These are phyloP conservation scores for Spergularia azorica DNA, from an alignment of 179 eudicot genomes.

Conservation along the genomic window DNA sequence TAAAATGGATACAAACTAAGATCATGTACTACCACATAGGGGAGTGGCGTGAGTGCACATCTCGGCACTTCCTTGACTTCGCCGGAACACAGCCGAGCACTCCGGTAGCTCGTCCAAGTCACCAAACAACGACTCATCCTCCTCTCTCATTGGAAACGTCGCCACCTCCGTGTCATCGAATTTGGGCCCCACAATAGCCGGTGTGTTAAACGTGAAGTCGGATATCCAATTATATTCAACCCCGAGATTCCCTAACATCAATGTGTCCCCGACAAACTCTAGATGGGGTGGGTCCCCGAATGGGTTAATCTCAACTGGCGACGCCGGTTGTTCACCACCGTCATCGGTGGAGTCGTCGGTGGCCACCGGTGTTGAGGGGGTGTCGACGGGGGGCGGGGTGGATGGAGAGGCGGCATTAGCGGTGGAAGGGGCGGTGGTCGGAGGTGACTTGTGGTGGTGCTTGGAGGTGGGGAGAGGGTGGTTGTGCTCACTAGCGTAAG, in stretches of 20 bases:
- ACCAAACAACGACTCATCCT: constrained; percentile 53
- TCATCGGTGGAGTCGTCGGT: constrained; percentile 10
- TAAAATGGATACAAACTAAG: neutral
- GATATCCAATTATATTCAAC: constrained; percentile 50
- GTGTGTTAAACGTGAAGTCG: constrained; percentile 38
- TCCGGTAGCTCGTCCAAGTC: constrained; percentile 57
- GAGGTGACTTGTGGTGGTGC: constrained; percentile 27
- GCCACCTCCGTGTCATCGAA: constrained; percentile 33
- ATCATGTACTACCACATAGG: constrained; percentile 29
- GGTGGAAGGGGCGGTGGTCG: neutral
- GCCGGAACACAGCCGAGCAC: constrained; percentile 45
- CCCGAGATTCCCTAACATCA: constrained; percentile 32
- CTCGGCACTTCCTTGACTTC: neutral
- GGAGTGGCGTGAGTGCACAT: constrained; percentile 28
- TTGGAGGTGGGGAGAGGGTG: constrained; percentile 44
- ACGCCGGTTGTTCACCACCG: neutral
- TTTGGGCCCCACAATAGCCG: constrained; percentile 37
- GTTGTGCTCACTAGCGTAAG: constrained; percentile 51
- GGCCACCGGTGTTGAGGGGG: neutral
- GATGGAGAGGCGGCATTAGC: constrained; percentile 11
- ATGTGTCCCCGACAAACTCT: constrained; percentile 38
- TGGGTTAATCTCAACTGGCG: constrained; percentile 19
- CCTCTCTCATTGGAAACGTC: constrained; percentile 39
- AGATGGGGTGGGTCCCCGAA: constrained; percentile 41
- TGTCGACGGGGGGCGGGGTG: neutral